Evolutionary conservation across 2,329 filamentous ascomycete genomes (phyloP), one percentile per base, ranked within the genome.

Genomic region (Exophiala sp.): DNA sequence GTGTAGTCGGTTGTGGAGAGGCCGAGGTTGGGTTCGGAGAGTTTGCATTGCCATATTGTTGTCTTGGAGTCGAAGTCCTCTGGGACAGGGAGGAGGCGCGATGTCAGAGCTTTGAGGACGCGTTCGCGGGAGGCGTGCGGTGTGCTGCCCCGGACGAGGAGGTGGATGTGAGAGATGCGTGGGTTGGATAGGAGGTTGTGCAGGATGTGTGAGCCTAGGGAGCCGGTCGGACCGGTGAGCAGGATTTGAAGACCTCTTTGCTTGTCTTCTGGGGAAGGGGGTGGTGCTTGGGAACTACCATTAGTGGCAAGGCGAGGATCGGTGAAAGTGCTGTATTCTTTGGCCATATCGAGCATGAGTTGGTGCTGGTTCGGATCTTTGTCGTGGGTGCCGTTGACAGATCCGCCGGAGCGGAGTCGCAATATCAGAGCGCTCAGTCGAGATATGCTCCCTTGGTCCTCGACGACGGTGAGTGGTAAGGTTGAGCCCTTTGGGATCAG

Each of bases 181-280:
- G 60, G 3, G 12, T 66, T 57, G 2, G 66, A 62, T 1, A 68
- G 62, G 2, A 84, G 69, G 18, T 74, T 65, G 29, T 75, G 65
- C 1, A 83, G 72, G 1, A 85, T 70, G 59, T 86, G 83, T 0
- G 81, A 75, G 1, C 85, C 85, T 0, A 88, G 72, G 1, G 83
- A 84, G 1, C 85, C 85, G 0, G 85, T 88, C 0, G 79, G 78
- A 1, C 85, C 85, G 0, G 85, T 88, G 3, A 88, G 47, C 3
- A 64, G 52, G 29, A 63, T 52, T 16, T 38, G 46, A 6, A 52
- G 24, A 5, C 48, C 48, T 9, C 2, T n/a, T 9, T 34, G 44
- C 5, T 43, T 18, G 20, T 20, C 21, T 21, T 20, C 14, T 11
- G 41, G 9, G 1, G 41, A 7, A 24, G 21, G 1, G 5, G 8